A percentile compares a stretch with the other conserved stretches of the same genome.
Conservation (phyloP, 1,284 basidiomycete species). For the Veloboletus limbatus region DNA sequence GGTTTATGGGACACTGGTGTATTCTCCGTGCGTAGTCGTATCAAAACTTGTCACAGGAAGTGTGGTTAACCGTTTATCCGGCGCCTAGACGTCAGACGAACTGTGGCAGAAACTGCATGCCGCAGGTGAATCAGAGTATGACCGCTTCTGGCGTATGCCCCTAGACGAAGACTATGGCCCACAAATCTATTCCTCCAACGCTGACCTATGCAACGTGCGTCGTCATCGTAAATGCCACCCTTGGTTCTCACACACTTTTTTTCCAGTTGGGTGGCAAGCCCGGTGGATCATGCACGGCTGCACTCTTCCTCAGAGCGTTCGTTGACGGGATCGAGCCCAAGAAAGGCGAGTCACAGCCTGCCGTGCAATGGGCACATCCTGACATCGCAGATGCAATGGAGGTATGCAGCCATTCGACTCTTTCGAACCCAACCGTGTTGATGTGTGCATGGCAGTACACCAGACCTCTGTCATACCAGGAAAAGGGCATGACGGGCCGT, state of each 20-base stretch:
- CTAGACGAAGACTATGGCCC: constrained; percentile 77
- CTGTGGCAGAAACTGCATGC: constrained; percentile 72
- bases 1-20: constrained; percentile 60
- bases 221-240: neutral
- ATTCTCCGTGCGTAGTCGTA: constrained; percentile 57
- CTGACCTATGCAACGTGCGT: constrained; percentile 79
- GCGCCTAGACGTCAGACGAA: constrained; percentile 59
- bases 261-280: constrained; percentile 58
- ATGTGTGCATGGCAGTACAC: constrained; percentile 46
- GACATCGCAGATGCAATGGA: constrained; percentile 88
- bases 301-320: constrained; percentile 83
- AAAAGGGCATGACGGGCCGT: constrained; percentile 78
- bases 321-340: constrained; percentile 68
- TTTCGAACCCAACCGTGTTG: no score
- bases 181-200: constrained; percentile 77
- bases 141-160: constrained; percentile 85
- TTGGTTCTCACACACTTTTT: constrained; percentile 2
- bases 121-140: constrained; percentile 73
- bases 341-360: constrained; percentile 45
- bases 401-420: constrained; percentile 30
- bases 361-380: constrained; percentile 74
- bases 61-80: neutral
- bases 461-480: constrained; percentile 60
- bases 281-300: constrained; percentile 81
- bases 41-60: no score